Percentiles rank a stretch among this genome's conserved stretches.
These are phyloP conservation scores for Pseudisothecium myosuroides DNA, from an alignment of 225 moss, liverwort and hornwort species.

Conservation along the genomic window DNA sequence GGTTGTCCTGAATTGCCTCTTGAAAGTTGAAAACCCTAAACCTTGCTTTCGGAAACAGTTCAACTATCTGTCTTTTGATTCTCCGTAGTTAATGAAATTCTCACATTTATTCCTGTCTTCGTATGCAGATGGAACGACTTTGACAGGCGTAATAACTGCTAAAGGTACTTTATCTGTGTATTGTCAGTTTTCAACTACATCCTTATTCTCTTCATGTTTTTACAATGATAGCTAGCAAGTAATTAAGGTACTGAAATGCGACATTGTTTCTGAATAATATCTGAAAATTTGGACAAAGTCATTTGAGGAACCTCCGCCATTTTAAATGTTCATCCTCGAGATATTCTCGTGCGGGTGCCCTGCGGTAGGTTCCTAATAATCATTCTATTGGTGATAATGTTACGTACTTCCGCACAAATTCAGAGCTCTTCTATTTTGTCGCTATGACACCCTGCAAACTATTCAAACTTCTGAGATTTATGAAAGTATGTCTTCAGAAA, in stretches of 20 bases:
- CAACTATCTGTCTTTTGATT: background rate
- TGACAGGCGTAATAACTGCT: slow-evolving; percentile 16
- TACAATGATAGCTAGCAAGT: background rate
- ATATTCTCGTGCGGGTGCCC: background rate
- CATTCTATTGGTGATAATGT: background rate
- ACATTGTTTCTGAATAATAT: background rate
- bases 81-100: background rate
- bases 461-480: background rate
- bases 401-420: background rate
- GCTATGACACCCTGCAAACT: background rate
- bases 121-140: slow-evolving; percentile 14
- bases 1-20: background rate
- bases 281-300: background rate
- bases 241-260: background rate
- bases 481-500: background rate
- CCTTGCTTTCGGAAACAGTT: background rate
- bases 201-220: background rate
- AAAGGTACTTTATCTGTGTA: slow-evolving; percentile 6
- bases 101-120: background rate
- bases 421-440: background rate
- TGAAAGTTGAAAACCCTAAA: background rate
- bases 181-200: background rate
- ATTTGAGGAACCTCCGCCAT: background rate
- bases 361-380: background rate
- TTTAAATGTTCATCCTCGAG: background rate